Base-by-base conservation (phyloP, 2,329 filamentous ascomycete species). In the Epichloe uncinata region DNA sequence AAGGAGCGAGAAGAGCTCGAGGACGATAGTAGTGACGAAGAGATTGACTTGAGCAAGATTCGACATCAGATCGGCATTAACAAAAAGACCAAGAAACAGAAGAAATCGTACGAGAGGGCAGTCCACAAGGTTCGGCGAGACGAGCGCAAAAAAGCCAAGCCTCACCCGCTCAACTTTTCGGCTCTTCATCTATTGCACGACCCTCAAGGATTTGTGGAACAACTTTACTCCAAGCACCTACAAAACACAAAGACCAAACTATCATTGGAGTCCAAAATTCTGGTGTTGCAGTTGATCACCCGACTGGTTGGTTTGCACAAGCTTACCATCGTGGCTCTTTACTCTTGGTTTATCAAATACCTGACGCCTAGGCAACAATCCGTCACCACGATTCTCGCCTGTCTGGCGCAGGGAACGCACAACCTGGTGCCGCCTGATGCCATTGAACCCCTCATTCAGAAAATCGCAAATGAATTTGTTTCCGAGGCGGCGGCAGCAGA, bases 401-500 rank as follows among this genome's bases (percentile, higher is more conserved):
- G 84, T 11, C 75, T 97, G 50, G 93, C 93, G 0, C 93, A 97
- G 70, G 86, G 87, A 3, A 89, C 88, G 7, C 93, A 98, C 64
- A 85, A 83, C 55, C 76, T 95, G 37, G 90, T 98, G 0, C 93
- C 93, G 0, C 91, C 91, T 0, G 93, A 98, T 72, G 85, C 83
- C 0, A 73, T 98, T 11, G 90, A 97, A 64, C 91, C 93, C 0
- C 71, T 97, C 4, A 74, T 98, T 2, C 84, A 88, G 64, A 97
- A 96, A 70, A 97, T 98, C 59, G 91, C 93, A 34, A 96, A 97
- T 62, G 93, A 98, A 65, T 98, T 98, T 62, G 91, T 98, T 2
- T 95, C 89, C 0, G 93, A 98, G 69, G 93, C 88, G 1, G 82
- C 90, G 0, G 90, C 93, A 0, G 78, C 86, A 3, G 90, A 97